Evolutionary conservation across 257 asterid genomes (phyloP).

Genomic region (Primulina huaijiensis): DNA sequence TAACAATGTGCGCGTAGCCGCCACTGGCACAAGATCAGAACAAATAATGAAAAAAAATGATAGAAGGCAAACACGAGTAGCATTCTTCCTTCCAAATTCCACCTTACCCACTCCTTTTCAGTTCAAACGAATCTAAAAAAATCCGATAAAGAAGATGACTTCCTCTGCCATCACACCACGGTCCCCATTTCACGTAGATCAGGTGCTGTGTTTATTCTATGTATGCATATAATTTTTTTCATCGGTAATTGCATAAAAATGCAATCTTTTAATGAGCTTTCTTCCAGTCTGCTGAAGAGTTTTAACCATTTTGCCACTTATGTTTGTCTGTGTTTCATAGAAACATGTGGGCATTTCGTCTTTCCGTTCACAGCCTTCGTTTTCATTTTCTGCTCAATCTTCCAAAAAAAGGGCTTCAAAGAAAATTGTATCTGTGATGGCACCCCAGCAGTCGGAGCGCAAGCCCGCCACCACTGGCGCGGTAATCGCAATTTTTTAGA

Average conservation of each 20-base stretch:
- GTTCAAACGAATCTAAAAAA: slow-evolving; percentile 13
- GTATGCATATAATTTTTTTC: not conserved
- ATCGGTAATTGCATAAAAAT: not conserved
- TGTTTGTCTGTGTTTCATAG: slow-evolving; percentile 31
- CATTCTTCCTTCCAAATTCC: not conserved
- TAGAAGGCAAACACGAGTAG: too few relatives aligned
- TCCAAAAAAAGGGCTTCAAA: slow-evolving; percentile 42
- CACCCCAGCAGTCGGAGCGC: slow-evolving; percentile 74
- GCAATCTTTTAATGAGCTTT: slow-evolving; percentile 4
- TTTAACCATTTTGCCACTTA: not conserved
- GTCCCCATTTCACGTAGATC: slow-evolving; percentile 41
- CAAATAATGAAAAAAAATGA: too few relatives aligned
- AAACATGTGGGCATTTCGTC: slow-evolving; percentile 60
- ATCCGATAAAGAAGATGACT: slow-evolving; percentile 38
- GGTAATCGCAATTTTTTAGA: slow-evolving; percentile 32
- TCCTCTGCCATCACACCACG: slow-evolving; percentile 50
- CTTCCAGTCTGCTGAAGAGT: not conserved
- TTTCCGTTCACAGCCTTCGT: slow-evolving; percentile 42
- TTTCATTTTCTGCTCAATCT: slow-evolving; percentile 36
- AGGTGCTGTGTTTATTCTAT: slow-evolving; percentile 32
- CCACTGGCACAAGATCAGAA: too few relatives aligned
- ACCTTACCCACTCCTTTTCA: slow-evolving; percentile 6
- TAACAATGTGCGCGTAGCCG: too few relatives aligned
- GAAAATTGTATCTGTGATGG: slow-evolving; percentile 68
- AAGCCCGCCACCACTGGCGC: slow-evolving; percentile 77